Evolutionary conservation across 1,284 basidiomycete genomes (phyloP).

Genomic region (Cryptococcus jaspeensis): DNA sequence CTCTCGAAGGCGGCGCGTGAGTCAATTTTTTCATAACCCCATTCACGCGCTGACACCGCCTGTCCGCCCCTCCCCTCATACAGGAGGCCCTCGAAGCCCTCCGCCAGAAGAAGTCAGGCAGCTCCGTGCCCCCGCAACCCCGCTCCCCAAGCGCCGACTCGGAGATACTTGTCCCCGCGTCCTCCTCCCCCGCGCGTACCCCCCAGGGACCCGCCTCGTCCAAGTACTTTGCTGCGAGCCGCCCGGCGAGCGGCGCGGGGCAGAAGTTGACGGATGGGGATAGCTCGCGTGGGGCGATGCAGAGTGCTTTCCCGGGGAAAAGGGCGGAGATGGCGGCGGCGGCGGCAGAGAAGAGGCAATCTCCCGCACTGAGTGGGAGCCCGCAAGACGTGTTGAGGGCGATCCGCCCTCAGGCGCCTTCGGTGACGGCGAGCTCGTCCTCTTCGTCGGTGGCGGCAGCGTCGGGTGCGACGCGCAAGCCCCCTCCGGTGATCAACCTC

Average conservation of each 20-base stretch:
- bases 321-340: neutral
- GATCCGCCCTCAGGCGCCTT: conserved; percentile 11
- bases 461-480: neutral
- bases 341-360: neutral
- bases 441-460: too few species aligned
- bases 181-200: conserved; percentile 24
- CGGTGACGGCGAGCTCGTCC: too few species aligned
- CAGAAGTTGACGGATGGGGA: conserved; percentile 1
- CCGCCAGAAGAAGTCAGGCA: conserved; percentile 9
- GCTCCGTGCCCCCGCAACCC: neutral
- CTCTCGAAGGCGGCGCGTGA: too few species aligned
- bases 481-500: neutral
- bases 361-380: conserved; percentile 15
- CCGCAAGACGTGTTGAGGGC: conserved; percentile 17
- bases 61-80: neutral
- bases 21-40: too few species aligned
- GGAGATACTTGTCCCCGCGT: conserved; percentile 30
- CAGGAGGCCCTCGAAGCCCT: conserved; percentile 21
- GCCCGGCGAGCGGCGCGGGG: neutral
- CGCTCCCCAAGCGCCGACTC: conserved; percentile 11
- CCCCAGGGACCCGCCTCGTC: conserved; percentile 3
- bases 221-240: conserved; percentile 5
- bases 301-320: conserved; percentile 6
- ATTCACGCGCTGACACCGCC: too few species aligned
- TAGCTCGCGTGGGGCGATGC: conserved; percentile 1